Evolutionary conservation across 2,329 filamentous ascomycete species (phyloP).

Genomic region (Neonectria ditissima): DNA sequence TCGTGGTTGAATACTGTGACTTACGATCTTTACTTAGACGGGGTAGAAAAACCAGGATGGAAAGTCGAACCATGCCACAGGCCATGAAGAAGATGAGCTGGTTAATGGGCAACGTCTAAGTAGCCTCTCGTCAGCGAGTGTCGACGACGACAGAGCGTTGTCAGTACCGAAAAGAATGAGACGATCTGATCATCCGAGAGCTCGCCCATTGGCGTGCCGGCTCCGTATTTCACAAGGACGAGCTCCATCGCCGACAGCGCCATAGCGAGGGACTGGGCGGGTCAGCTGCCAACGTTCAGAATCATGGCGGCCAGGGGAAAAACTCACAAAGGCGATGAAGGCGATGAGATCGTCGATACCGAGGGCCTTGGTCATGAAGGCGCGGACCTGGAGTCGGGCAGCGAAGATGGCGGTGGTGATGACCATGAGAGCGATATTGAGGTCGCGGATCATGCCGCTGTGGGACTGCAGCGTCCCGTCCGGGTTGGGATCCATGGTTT

Average conservation of each 20-base stretch:
- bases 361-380: constrained; percentile 34
- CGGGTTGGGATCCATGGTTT: constrained; percentile 8
- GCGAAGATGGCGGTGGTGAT: constrained; percentile 34
- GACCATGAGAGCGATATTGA: constrained; percentile 39
- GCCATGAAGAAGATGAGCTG: constrained; percentile 37
- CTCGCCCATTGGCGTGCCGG: constrained; percentile 32
- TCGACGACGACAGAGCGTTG: background rate
- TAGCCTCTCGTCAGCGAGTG: background rate
- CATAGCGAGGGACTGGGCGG: constrained; percentile 28
- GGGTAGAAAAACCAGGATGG: constrained; percentile 38
- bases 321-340: constrained; percentile 36
- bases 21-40: constrained; percentile 37
- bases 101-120: constrained; percentile 31
- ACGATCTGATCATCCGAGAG: constrained; percentile 25
- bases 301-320: background rate
- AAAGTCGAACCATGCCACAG: constrained; percentile 39
- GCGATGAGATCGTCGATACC: constrained; percentile 40
- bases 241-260: constrained; percentile 35
- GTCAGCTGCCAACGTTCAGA: constrained; percentile 10
- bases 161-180: constrained; percentile 35
- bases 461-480: constrained; percentile 5
- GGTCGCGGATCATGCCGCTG: constrained; percentile 29
- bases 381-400: constrained; percentile 37
- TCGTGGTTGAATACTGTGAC: background rate
- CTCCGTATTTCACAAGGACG: constrained; percentile 30